Conservation (phyloP, 768 basidiomycete genomes). For the Boletus subparvulus region DNA sequence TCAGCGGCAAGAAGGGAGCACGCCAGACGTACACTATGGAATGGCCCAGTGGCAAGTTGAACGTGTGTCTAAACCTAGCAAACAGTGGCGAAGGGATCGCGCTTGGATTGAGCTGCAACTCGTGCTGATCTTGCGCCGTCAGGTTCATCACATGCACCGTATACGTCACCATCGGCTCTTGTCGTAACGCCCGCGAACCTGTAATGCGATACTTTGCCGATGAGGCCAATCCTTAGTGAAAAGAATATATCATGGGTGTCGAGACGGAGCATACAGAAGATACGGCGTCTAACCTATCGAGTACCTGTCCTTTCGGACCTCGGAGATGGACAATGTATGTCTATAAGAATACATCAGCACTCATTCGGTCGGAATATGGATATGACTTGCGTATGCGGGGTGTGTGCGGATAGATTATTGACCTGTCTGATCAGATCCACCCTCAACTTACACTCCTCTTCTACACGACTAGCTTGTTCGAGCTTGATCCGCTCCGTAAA, state of each 20-base stretch:
- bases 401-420: constrained; percentile 13
- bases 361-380: neutral
- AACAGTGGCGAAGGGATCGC: no score
- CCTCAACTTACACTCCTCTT: constrained; percentile 16
- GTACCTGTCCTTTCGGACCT: neutral
- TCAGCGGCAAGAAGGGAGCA: neutral
- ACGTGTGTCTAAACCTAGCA: no score
- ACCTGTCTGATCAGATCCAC: constrained; percentile 17
- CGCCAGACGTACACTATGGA: constrained; percentile 15
- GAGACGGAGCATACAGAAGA: neutral
- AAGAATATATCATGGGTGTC: neutral
- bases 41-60: constrained; percentile 9
- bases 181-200: constrained; percentile 6
- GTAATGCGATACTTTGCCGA: constrained; percentile 1
- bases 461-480: neutral
- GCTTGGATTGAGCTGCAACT: neutral
- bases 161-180: constrained; percentile 17
- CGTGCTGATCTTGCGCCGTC: constrained; percentile 29
- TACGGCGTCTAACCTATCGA: neutral
- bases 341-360: constrained; percentile 3
- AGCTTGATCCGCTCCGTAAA: neutral
- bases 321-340: constrained; percentile 11
- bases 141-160: constrained; percentile 30
- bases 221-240: neutral
- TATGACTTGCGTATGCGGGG: neutral